phyloP scores from a whole-genome alignment of 257 asterid genomes.

The Przewalskia tangutica region DNA sequence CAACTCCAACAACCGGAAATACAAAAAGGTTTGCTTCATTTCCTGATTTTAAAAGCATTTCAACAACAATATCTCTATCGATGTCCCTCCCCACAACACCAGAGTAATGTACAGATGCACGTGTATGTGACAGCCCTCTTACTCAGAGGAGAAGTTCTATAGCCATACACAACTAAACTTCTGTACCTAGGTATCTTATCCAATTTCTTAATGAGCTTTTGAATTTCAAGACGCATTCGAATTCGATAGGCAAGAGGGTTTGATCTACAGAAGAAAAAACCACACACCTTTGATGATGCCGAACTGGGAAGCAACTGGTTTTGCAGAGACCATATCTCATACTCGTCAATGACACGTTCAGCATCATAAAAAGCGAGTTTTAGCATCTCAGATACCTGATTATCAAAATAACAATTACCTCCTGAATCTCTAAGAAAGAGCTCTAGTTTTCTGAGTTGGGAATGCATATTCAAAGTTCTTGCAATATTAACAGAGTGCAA shows the following conservation, averaged over 20 bases:
- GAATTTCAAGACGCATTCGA: neutral
- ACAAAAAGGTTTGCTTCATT: slow-evolving; percentile 12
- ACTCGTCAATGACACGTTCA: neutral
- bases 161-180: no score
- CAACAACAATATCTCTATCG: slow-evolving; percentile 12
- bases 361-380: neutral
- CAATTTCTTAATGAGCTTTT: neutral
- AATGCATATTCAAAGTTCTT: neutral
- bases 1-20: slow-evolving; percentile 24
- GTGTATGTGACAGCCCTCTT: neutral
- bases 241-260: neutral
- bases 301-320: no score
- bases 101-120: neutral
- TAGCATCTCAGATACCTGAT: neutral
- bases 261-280: neutral
- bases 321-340: neutral
- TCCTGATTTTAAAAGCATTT: neutral
- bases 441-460: neutral
- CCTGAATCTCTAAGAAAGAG: neutral
- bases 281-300: neutral
- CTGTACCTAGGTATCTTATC: neutral
- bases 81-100: slow-evolving; percentile 8
- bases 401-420: neutral
- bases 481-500: neutral
- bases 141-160: neutral